These are phyloP conservation scores for Coniochaeta hoffmannii DNA, from an alignment of 2,329 filamentous ascomycete genomes.

Conservation along the genomic window DNA sequence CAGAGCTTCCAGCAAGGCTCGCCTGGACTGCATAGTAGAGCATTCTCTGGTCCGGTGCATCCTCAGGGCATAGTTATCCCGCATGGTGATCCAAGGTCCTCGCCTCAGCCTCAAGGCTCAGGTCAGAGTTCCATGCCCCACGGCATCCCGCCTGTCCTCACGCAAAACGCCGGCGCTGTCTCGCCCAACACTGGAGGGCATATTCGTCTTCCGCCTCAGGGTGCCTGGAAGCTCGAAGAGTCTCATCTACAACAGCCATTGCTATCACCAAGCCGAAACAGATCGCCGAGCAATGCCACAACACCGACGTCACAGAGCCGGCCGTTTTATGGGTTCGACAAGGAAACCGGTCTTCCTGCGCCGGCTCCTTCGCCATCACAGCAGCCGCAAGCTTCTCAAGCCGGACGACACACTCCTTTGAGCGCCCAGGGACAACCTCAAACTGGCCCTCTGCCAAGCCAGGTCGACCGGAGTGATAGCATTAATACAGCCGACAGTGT, in stretches of 20 bases:
- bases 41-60: not conserved
- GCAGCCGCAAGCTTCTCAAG: not conserved
- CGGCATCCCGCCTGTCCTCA: conserved; percentile 7
- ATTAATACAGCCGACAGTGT: conserved; percentile 10
- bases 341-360: conserved; percentile 36
- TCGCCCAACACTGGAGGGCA: conserved; percentile 26
- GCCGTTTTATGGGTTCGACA: conserved; percentile 37
- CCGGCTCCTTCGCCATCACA: not conserved
- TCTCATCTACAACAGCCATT: conserved; percentile 46
- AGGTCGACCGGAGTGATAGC: conserved; percentile 29
- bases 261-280: conserved; percentile 27
- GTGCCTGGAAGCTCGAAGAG: conserved; percentile 46
- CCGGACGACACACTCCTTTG: not conserved
- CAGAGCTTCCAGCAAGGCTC: conserved; percentile 12
- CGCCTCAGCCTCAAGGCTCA: not conserved
- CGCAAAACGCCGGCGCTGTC: conserved; percentile 30
- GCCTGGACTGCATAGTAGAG: not conserved
- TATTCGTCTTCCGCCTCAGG: conserved; percentile 17
- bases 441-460: too few species aligned
- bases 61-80: not conserved
- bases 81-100: not conserved
- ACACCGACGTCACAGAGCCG: conserved; percentile 16
- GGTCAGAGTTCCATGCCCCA: not conserved
- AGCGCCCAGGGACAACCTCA: conserved; percentile 4
- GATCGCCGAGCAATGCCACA: conserved; percentile 20